Evolutionary conservation across 2,329 filamentous ascomycete genomes (phyloP), one percentile per base, ranked within the genome.

Genomic region (Dactylellina cionopaga): DNA sequence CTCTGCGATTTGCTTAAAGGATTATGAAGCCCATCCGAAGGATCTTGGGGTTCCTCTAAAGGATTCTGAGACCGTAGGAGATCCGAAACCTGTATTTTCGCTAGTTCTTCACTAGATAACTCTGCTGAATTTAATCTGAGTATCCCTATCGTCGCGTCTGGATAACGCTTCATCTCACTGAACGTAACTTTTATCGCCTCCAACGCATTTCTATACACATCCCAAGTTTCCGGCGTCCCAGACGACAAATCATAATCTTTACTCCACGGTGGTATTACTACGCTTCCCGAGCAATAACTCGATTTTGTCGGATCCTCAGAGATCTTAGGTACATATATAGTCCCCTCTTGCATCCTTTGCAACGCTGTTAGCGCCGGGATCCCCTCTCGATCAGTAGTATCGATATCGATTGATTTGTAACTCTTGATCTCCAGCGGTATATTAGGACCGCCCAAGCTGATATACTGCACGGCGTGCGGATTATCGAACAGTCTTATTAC

Each of bases 241-340:
- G 54, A 60, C 5, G 64, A 47, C n/a, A 68, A 10, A 52, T 71
- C 43, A 15, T 51, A 71, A 10, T 35, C 15, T 0, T 29, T 13
- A 15, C 24, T 55, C 66, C 66, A 71, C 1, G 51, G 22, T 9
- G 58, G 58, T 29, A 64, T 49, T 7, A 59, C 66, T 5, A 71
- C 37, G 10, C 27, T 39, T 1, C 68, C 68, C 1, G 35, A 33
- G 29, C 68, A 72, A 29, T 72, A 72, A 24, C 68, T 55, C 5
- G 68, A 59, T 17, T 31, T 44, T 25, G 22, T 47, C 11, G 22
- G 17, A 15, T 72, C 39, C 13, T 29, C 13, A 9, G 51, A 37
- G 5, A 65, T 27, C 9, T 24, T 35, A 5, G 68, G 68, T 1
- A 72, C 31, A 24, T 60, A 72, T 15, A 72, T 55, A 13, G 59